Evolutionary conservation across 495 filamentous ascomycete genomes (phyloP), one percentile per base, ranked within the genome.

Genomic region (Aspergillus indologenus): DNA sequence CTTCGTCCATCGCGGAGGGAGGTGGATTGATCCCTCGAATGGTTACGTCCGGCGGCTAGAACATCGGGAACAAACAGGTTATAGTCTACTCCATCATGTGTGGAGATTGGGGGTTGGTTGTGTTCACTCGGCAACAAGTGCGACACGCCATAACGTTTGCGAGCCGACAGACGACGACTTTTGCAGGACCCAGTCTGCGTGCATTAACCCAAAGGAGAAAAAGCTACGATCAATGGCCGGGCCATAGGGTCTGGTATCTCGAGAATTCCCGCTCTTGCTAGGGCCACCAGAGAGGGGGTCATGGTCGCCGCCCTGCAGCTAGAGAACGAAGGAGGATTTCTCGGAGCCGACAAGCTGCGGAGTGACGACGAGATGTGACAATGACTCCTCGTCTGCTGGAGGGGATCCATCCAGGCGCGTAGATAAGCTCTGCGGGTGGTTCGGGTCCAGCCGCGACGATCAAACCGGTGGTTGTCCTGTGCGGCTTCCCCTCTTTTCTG

Each of bases 401-500:
- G 26, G 34, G 17, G 58, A 52, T 54, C 58, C 51, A 65, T 65
- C 52, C 47, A 57, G 56, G 63, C 63, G 63, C 56, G 59, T 65
- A 65, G 60, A 61, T 65, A 68, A 67, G 63, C 65, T 63, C 54
- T 61, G 47, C 61, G 54, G 57, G 53, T 60, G 59, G 59, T 43
- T 61, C 63, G 67, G 64, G 63, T 54, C 57, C 58, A 58, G 62
- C 61, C 67, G 67, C 62, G 70, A 65, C 65, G 70, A 72, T 72
- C 70, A 66, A 40, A 67, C 62, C 59, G 53, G 56, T 56, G 61
- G 64, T 66, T 68, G 63, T 69, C 61, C 55, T 2, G 20, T 17
- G 22, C 22, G 22, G 47, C 11, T 47, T 22, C 56, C 61, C 47
- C 62, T 57, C 59, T 45, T n/a, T 59, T 67, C 56, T n/a, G 9